A percentile compares a stretch with the other conserved stretches of the same genome.
Evolutionary conservation across 345 rosid species (phyloP).

Genomic region (Bruguiera sexangula): DNA sequence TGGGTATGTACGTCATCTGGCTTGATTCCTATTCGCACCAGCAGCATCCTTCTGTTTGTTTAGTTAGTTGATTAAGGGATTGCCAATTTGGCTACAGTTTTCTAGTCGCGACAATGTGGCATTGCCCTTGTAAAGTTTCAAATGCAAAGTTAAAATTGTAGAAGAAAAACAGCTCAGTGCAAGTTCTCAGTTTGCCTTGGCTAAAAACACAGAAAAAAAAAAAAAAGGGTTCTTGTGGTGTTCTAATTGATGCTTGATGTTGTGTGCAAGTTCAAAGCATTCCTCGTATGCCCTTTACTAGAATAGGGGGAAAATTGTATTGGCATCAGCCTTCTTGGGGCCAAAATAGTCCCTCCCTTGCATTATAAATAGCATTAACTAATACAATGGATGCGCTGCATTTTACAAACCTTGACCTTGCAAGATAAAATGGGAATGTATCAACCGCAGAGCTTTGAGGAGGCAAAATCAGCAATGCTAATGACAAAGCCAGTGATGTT

Average conservation of each 20-base stretch:
- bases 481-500: conserved; percentile 53
- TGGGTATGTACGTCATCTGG: conserved; percentile 49
- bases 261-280: not conserved
- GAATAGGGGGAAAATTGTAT: not conserved
- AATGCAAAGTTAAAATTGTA: not conserved
- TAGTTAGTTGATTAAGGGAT: not conserved
- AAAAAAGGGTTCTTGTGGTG: too few relatives aligned
- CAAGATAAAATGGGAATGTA: too few relatives aligned
- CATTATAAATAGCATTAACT: not conserved
- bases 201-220: too few relatives aligned
- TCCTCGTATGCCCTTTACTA: not conserved
- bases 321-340: not conserved
- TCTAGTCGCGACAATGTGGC: not conserved
- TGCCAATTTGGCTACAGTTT: not conserved
- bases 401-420: not conserved
- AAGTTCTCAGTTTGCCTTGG: too few relatives aligned
- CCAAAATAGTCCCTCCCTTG: not conserved
- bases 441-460: conserved; percentile 56
- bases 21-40: not conserved
- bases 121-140: too few relatives aligned
- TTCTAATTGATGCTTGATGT: not conserved
- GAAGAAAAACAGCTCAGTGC: not conserved
- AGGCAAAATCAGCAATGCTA: conserved; percentile 60
- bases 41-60: not conserved
- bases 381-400: not conserved